Evolutionary conservation across 2,329 filamentous ascomycete species (phyloP).

Genomic region (Sporothrix curviconia): DNA sequence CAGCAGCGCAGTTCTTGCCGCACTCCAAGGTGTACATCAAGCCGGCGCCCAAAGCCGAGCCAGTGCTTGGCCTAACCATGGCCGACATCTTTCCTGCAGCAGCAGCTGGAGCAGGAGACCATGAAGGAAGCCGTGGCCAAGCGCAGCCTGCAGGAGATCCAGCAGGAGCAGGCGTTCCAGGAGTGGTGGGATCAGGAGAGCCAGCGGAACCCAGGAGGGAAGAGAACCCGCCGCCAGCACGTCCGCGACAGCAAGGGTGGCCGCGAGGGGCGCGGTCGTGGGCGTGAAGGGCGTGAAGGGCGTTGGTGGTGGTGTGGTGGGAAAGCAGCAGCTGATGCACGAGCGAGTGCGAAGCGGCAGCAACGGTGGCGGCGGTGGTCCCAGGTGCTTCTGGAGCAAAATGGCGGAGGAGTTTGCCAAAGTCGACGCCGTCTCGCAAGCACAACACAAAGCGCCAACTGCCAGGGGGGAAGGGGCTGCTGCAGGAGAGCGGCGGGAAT

Average conservation of each 20-base stretch:
- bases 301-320: too few relatives aligned
- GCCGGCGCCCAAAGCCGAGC: conserved; percentile 52
- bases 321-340: neutral
- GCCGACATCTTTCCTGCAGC: conserved; percentile 82
- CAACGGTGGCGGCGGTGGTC: neutral
- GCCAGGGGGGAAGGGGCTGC: neutral
- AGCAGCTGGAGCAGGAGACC: conserved; percentile 75
- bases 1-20: conserved; percentile 39
- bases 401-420: neutral
- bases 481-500: neutral
- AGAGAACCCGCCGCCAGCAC: conserved; percentile 38
- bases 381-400: neutral
- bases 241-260: conserved; percentile 21
- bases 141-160: conserved; percentile 85
- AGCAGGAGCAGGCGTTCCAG: conserved; percentile 93
- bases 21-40: conserved; percentile 57
- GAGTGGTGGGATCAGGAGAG: conserved; percentile 94
- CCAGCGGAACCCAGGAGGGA: conserved; percentile 61
- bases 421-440: neutral
- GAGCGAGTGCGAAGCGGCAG: neutral
- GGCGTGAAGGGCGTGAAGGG: conserved; percentile 11
- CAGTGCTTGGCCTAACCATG: conserved; percentile 61
- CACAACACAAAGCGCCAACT: conserved; percentile 3
- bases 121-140: conserved; percentile 81
- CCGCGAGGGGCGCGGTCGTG: neutral